phyloP scores from a whole-genome alignment of 2,329 filamentous ascomycete species.

The Elsinoe ampelina region DNA sequence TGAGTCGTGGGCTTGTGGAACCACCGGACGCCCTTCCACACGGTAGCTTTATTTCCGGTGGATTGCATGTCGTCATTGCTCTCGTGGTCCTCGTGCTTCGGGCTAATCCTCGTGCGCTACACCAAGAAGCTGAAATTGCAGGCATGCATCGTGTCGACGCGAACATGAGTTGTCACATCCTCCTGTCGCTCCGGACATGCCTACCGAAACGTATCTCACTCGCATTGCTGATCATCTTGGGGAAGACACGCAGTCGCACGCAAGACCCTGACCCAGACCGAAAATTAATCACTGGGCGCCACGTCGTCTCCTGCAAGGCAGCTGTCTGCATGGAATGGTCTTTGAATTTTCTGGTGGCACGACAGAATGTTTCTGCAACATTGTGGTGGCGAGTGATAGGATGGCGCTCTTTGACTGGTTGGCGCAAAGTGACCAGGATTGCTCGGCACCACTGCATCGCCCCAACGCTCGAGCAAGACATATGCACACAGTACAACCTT shows the following conservation, averaged over 20 bases:
- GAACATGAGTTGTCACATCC: background rate
- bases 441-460: conserved; percentile 7
- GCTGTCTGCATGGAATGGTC: background rate
- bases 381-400: background rate
- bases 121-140: background rate
- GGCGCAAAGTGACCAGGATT: background rate
- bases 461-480: background rate
- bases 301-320: background rate
- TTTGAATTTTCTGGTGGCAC: background rate
- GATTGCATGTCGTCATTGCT: conserved; percentile 4
- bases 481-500: background rate
- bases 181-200: background rate
- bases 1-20: background rate
- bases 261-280: background rate
- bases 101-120: background rate
- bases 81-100: background rate
- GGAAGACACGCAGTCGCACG: background rate
- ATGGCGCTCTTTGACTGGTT: background rate
- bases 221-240: background rate
- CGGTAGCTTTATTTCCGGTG: background rate
- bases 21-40: background rate
- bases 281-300: background rate
- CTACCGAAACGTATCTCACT: background rate
- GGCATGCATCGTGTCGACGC: background rate
- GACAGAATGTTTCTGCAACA: background rate